Evolutionary conservation across 2,329 filamentous ascomycete species (phyloP).

Genomic region (Zymoseptoria crescenta): DNA sequence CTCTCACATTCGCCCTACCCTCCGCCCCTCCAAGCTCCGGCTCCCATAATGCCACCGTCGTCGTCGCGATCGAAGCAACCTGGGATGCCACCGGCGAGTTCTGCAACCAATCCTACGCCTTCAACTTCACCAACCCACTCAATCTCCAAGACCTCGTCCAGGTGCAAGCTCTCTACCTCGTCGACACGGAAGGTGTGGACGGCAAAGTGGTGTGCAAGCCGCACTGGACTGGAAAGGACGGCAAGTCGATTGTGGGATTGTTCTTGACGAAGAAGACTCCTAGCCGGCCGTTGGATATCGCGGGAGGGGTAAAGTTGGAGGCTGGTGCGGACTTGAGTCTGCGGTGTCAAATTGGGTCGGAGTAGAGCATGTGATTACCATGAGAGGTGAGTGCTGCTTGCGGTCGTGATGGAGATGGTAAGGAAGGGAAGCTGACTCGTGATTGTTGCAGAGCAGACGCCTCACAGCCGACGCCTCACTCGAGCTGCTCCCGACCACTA

Average conservation of each 20-base stretch:
- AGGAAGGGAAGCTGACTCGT: background rate
- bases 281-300: background rate
- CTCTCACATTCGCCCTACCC: background rate
- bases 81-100: background rate
- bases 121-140: background rate
- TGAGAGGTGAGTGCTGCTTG: background rate
- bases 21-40: background rate
- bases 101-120: background rate
- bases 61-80: background rate
- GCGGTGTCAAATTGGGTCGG: background rate
- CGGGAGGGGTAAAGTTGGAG: background rate
- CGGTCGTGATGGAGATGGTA: background rate
- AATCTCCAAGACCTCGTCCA: background rate
- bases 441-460: background rate
- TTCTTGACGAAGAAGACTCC: background rate
- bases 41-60: background rate
- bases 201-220: background rate
- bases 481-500: background rate
- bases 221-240: background rate
- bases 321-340: background rate
- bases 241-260: background rate
- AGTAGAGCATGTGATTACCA: background rate
- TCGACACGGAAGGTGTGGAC: background rate
- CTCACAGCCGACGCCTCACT: background rate
- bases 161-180: background rate